Percentiles rank a stretch among this genome's conserved stretches.
phyloP scores from a whole-genome alignment of 805 yeast genomes.

The Cyberlindnera samutprakarnensis region DNA sequence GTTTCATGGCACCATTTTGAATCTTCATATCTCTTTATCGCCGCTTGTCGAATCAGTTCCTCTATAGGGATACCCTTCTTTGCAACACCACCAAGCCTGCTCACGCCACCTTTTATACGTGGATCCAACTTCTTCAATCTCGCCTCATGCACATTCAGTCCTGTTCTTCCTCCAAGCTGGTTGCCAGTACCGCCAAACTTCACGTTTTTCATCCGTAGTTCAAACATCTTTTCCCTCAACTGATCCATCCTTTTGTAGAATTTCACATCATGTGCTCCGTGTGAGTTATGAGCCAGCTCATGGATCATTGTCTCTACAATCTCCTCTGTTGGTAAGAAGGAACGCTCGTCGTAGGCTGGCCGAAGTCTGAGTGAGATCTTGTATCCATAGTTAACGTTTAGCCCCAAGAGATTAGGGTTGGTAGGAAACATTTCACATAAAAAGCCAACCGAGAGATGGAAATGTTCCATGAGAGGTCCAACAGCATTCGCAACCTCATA shows the following conservation, averaged over 20 bases:
- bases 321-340: conserved; percentile 56
- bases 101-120: conserved; percentile 14
- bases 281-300: conserved; percentile 74
- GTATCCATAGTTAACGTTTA: conserved; percentile 73
- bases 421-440: conserved; percentile 81
- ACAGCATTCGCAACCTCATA: conserved; percentile 64
- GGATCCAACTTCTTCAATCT: conserved; percentile 33
- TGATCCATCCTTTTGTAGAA: conserved; percentile 65
- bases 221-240: conserved; percentile 31
- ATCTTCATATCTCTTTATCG: conserved; percentile 52
- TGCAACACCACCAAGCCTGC: conserved; percentile 5
- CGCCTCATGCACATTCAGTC: conserved; percentile 25
- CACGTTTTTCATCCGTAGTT: conserved; percentile 27
- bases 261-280: conserved; percentile 71
- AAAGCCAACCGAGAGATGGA: conserved; percentile 55
- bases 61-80: conserved; percentile 24
- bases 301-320: conserved; percentile 81
- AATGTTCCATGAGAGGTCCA: conserved; percentile 70
- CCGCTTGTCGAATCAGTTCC: conserved; percentile 49
- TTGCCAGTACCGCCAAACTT: conserved; percentile 12
- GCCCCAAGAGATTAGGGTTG: conserved; percentile 56
- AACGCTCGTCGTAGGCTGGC: conserved; percentile 39
- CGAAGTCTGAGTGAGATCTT: conserved; percentile 70
- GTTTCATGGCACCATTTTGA: conserved; percentile 37
- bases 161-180: conserved; percentile 21